Evolutionary conservation across 2,329 filamentous ascomycete genomes (phyloP).

Genomic region (Penicillium griseofulvum): DNA sequence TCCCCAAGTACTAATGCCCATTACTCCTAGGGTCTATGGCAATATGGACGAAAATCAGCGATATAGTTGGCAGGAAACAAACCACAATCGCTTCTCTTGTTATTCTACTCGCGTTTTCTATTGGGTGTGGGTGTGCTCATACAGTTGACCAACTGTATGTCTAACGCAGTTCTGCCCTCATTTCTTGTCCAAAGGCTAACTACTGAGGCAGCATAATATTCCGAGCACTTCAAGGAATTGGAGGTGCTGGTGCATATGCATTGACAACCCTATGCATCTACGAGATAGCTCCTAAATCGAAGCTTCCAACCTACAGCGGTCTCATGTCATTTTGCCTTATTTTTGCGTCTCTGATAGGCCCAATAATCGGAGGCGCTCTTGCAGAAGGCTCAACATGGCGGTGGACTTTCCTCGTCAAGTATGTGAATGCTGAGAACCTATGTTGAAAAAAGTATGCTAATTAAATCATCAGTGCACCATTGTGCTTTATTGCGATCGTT

Average conservation of each 20-base stretch:
- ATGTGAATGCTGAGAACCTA: neutral
- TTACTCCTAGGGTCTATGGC: conserved; percentile 26
- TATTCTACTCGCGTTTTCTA: conserved; percentile 33
- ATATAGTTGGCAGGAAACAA: conserved; percentile 33
- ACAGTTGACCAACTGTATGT: conserved; percentile 31
- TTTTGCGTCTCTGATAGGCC: conserved; percentile 23
- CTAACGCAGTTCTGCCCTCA: neutral
- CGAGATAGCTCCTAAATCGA: conserved; percentile 28
- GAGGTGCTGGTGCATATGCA: conserved; percentile 32
- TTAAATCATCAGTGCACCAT: conserved; percentile 10
- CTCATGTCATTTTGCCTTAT: conserved; percentile 25
- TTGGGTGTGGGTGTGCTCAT: conserved; percentile 31
- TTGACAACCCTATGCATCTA: conserved; percentile 30
- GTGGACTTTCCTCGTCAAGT: conserved; percentile 33
- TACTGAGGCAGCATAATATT: conserved; percentile 27
- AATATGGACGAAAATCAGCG: conserved; percentile 34
- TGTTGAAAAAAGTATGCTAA: neutral
- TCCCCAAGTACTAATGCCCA: neutral
- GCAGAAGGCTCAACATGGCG: conserved; percentile 24
- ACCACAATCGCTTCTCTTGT: conserved; percentile 23
- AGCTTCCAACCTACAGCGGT: conserved; percentile 23
- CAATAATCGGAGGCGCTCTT: conserved; percentile 27
- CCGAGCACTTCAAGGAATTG: conserved; percentile 35
- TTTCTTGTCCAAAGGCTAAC: neutral
- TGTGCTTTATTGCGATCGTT: conserved; percentile 21